Percentiles rank a stretch among this genome's conserved stretches.
These are phyloP conservation scores for Basipetospora chlamydospora DNA, from an alignment of 2,329 filamentous ascomycete species.

Conservation along the genomic window DNA sequence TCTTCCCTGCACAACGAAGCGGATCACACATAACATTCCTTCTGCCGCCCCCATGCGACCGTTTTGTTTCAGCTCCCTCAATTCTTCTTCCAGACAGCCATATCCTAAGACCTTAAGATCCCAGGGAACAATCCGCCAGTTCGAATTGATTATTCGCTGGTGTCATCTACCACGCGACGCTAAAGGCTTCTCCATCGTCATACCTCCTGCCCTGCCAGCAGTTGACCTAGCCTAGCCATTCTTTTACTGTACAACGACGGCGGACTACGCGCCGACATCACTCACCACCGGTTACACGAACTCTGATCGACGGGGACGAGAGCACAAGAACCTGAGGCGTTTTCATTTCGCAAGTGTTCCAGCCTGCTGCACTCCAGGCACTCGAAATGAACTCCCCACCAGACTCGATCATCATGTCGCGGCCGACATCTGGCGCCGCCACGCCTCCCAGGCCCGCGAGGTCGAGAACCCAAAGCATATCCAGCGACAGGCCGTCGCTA, in stretches of 20 bases:
- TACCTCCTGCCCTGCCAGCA: too few species aligned
- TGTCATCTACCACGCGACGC: too few species aligned
- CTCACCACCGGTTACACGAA: too few species aligned
- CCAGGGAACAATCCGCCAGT: background rate
- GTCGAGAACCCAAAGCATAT: conserved; percentile 49
- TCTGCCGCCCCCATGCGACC: background rate
- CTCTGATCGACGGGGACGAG: too few species aligned
- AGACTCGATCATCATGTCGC: conserved; percentile 14
- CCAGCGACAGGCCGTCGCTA: conserved; percentile 55
- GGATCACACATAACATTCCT: conserved; percentile 4
- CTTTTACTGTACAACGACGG: too few species aligned
- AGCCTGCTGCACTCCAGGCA: background rate
- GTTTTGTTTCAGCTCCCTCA: conserved; percentile 1
- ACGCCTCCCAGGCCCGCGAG: conserved; percentile 19
- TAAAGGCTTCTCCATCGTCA: too few species aligned
- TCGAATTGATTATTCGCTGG: background rate
- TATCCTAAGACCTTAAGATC: too few species aligned
- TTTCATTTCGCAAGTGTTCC: too few species aligned
- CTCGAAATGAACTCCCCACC: background rate
- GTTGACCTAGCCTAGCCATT: too few species aligned
- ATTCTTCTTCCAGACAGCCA: background rate
- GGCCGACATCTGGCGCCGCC: conserved; percentile 18
- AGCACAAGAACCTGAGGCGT: too few species aligned
- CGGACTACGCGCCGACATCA: too few species aligned
- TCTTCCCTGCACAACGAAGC: conserved; percentile 2